A percentile compares a stretch with the other conserved stretches of the same genome.
phyloP scores from a whole-genome alignment of 352 stramenopile genomes.

The Phytophthora pistaciae region DNA sequence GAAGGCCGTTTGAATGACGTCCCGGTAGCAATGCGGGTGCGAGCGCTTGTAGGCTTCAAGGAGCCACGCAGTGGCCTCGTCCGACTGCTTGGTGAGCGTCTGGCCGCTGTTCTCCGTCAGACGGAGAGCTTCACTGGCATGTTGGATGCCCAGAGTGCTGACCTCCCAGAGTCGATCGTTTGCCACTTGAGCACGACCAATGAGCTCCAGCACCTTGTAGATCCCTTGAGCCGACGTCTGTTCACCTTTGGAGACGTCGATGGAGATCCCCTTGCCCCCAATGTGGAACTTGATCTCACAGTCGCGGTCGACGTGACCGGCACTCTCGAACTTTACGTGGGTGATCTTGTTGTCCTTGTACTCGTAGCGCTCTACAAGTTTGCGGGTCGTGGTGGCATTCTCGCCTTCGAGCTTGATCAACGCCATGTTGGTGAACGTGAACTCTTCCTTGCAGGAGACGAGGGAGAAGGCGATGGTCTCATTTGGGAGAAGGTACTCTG shows the following conservation, averaged over 20 bases:
- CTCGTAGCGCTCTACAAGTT: conserved; percentile 56
- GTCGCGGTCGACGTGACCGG: conserved; percentile 57
- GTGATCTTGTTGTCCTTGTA: conserved; percentile 42
- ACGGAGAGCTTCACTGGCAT: conserved; percentile 48
- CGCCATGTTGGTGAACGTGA: conserved; percentile 73
- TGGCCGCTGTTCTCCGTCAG: conserved; percentile 51
- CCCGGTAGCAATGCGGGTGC: conserved; percentile 65
- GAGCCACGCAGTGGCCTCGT: conserved; percentile 56
- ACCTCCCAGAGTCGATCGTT: conserved; percentile 62
- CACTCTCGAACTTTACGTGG: conserved; percentile 57
- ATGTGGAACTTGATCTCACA: conserved; percentile 73
- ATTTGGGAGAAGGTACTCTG: conserved; percentile 56
- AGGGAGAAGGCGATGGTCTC: conserved; percentile 68
- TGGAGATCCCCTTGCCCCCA: conserved; percentile 45
- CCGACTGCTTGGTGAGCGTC: conserved; percentile 52
- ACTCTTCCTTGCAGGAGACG: conserved; percentile 65
- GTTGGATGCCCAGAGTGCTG: conserved; percentile 50
- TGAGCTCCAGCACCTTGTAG: conserved; percentile 67
- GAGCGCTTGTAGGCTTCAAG: conserved; percentile 53
- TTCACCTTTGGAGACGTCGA: conserved; percentile 60
- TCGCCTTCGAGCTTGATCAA: conserved; percentile 49
- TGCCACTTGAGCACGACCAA: conserved; percentile 49
- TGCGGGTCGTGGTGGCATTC: conserved; percentile 59
- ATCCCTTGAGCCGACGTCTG: conserved; percentile 38
- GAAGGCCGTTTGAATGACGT: conserved; percentile 59